Evolutionary conservation across 2,329 filamentous ascomycete species (phyloP), one percentile per base, ranked within the genome.

Genomic region (Chrysoporthe puriensis): DNA sequence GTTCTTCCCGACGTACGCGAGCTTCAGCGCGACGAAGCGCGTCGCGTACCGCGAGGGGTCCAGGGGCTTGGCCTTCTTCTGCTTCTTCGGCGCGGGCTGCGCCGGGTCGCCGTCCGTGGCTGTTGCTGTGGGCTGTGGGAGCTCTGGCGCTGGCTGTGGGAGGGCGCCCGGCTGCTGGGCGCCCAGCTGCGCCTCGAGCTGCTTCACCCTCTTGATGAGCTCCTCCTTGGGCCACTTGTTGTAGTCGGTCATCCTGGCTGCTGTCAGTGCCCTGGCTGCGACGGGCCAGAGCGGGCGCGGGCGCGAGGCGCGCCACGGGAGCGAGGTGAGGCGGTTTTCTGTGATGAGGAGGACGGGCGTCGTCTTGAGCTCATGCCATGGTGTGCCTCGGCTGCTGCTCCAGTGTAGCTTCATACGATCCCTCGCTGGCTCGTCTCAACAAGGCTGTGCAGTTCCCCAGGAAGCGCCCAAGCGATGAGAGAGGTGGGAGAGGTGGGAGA

Each of bases 1-100:
- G 66, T 88, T 87, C 77, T 93, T 92, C 59, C 96, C 96, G 46
- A 98, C 82, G 77, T 99, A 99, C 50, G 96, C 94, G 70, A 99
- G 89, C 78, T 97, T 98, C 68, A 99, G 83, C 8, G 95, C 96
- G 71, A 99, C 91, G 69, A 91, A 88, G 59, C 96, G 88, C 1
- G 93, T 96, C 46, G 88, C 86, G 78, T 97, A 97, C 75, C 89
- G 91, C 16, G 88, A 89, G 0, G 92, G 88, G 76, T 98, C 93
- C 74, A 97, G 90, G 63, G 82, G 82, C 70, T 80, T 83, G 73
- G 77, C 76, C 73, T 84, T 85, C 42, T 80, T 62, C 36, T 46
- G 62, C 40, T 60, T 69, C 32, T 69, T 69, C 50, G 43, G 65
- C 62, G 62, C 52, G 16, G 65, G 62, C 58, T 60, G 50, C 43